Evolutionary conservation across 306 rosid genomes (phyloP).

Genomic region (Trifolium subterraneum): DNA sequence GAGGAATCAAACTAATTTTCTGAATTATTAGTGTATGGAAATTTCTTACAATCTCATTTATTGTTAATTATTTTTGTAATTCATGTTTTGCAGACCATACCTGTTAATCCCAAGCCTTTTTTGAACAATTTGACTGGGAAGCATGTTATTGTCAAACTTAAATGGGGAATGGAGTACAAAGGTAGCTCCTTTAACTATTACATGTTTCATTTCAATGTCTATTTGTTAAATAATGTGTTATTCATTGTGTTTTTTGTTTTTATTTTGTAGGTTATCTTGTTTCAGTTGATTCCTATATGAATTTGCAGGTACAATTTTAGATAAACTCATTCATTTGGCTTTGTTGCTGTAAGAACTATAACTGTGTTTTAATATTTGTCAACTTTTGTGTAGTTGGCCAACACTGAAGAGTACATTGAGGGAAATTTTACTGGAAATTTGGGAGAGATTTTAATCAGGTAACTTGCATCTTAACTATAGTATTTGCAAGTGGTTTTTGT

Average conservation of each 20-base stretch:
- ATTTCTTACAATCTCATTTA: not conserved
- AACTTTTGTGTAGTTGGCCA: slow-evolving; percentile 51
- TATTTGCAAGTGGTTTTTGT: not conserved
- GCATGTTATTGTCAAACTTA: slow-evolving; percentile 56
- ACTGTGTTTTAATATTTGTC: not conserved
- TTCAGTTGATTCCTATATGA: slow-evolving; percentile 65
- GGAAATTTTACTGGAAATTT: slow-evolving; percentile 60
- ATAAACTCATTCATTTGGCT: not conserved
- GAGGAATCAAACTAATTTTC: slow-evolving; percentile 2
- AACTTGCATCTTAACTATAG: slow-evolving; percentile 19
- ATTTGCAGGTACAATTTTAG: slow-evolving; percentile 52
- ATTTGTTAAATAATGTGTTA: not conserved
- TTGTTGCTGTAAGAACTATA: not conserved
- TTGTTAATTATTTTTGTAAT: slow-evolving; percentile 6
- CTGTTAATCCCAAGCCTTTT: slow-evolving; percentile 65
- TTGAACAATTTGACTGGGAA: slow-evolving; percentile 69
- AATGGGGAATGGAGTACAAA: slow-evolving; percentile 70
- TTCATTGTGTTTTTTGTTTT: not conserved
- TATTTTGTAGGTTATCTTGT: slow-evolving; percentile 52
- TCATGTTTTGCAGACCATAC: slow-evolving; percentile 53
- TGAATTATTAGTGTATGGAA: not conserved
- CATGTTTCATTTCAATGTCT: not conserved
- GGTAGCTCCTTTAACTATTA: slow-evolving; percentile 35
- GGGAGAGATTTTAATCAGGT: slow-evolving; percentile 64
- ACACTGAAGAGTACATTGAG: slow-evolving; percentile 62